These are phyloP conservation scores for Groenewaldozyma sp. DNA, from an alignment of 1,139 yeast species.

Conservation along the genomic window DNA sequence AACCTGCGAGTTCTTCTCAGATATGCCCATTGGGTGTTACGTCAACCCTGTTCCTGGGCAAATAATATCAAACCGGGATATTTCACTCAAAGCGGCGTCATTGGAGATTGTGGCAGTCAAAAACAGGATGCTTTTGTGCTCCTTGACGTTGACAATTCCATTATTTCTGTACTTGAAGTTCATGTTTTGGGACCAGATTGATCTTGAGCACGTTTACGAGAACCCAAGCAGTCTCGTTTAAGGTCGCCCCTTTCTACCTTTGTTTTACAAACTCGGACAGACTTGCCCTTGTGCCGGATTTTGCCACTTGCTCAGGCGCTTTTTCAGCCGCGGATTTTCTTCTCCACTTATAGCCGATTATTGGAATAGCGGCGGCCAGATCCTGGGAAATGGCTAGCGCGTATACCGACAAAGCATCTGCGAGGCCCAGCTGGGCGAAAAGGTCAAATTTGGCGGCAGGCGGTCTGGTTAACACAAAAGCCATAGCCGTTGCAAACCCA, in stretches of 20 bases:
- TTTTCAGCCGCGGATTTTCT: neutral
- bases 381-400: conserved; percentile 17
- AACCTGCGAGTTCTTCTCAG: conserved; percentile 1
- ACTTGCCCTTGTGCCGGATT: no score
- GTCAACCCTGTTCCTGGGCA: conserved; percentile 6
- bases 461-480: conserved; percentile 11
- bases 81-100: conserved; percentile 8
- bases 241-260: no score
- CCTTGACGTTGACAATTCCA: conserved; percentile 17
- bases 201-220: conserved; percentile 3
- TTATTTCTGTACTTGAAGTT: conserved; percentile 15
- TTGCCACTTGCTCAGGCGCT: no score
- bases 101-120: conserved; percentile 15
- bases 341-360: conserved; percentile 1
- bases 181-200: conserved; percentile 13
- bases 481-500: conserved; percentile 12
- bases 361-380: conserved; percentile 10
- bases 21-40: conserved; percentile 7
- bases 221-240: conserved; percentile 1
- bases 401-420: conserved; percentile 18
- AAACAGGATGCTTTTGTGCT: conserved; percentile 16
- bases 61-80: conserved; percentile 5
- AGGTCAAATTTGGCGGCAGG: conserved; percentile 14
- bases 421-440: conserved; percentile 16
- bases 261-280: no score